Conservation (phyloP, 2,329 filamentous ascomycete species). For the Beauveria scarabaeidicola region DNA sequence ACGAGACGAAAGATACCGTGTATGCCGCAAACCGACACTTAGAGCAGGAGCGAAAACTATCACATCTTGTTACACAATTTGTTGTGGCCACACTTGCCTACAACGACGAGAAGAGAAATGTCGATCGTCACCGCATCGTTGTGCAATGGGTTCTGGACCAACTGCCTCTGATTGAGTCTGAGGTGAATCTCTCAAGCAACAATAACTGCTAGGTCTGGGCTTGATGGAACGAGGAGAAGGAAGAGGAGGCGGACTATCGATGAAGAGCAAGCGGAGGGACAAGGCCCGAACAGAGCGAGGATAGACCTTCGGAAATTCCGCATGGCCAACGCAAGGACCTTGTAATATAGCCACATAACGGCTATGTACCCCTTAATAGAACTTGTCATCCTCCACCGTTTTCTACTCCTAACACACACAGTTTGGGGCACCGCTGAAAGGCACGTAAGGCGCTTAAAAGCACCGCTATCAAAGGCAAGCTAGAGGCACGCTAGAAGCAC, state of each 20-base stretch:
- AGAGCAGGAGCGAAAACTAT: neutral
- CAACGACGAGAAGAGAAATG: constrained; percentile 12
- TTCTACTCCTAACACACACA: no score
- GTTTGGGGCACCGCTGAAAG: no score
- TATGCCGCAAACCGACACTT: neutral
- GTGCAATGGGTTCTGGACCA: constrained; percentile 23
- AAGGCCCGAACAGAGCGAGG: neutral
- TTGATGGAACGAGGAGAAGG: neutral
- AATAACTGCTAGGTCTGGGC: neutral
- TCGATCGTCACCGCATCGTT: constrained; percentile 14
- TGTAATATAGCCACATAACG: no score
- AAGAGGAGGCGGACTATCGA: neutral
- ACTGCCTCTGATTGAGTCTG: constrained; percentile 20
- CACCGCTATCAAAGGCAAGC: no score
- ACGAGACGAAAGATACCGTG: constrained; percentile 16
- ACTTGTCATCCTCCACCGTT: no score
- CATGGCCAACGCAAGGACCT: neutral
- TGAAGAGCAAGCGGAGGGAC: neutral
- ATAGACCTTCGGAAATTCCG: neutral
- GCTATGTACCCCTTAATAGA: no score
- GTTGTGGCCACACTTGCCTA: neutral
- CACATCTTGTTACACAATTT: neutral
- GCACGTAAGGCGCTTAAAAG: no score
- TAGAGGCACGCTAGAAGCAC: no score
- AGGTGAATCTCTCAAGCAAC: constrained; percentile 12